These are phyloP conservation scores for Elaeis guineensis DNA, from an alignment of 176 grass and related monocot species.

Conservation along the genomic window DNA sequence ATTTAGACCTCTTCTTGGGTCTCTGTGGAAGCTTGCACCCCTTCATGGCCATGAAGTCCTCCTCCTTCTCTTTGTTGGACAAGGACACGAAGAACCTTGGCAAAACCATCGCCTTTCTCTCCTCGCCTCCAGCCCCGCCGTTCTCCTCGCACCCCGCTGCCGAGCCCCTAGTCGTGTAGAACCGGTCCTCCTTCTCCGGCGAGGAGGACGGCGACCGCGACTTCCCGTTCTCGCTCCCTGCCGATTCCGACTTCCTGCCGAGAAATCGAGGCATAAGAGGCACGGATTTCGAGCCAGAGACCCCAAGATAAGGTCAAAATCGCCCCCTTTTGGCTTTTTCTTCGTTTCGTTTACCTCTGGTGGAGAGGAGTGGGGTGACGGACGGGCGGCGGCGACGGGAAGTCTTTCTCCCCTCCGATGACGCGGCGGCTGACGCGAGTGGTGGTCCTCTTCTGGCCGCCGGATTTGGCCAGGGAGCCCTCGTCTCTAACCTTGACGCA, in stretches of 20 bases:
- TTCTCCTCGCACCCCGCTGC: slow-evolving; percentile 10
- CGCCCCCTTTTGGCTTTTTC: not conserved
- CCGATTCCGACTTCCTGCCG: slow-evolving; percentile 48
- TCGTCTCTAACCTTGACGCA: slow-evolving; percentile 8
- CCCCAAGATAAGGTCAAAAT: not conserved
- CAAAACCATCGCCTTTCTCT: slow-evolving; percentile 40
- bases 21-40: slow-evolving; percentile 97
- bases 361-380: slow-evolving; percentile 43
- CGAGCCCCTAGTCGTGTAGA: slow-evolving; percentile 84
- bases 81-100: slow-evolving; percentile 87
- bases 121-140: slow-evolving; percentile 29
- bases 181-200: slow-evolving; percentile 71
- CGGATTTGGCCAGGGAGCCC: not conserved
- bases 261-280: not conserved
- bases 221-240: slow-evolving; percentile 35
- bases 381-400: slow-evolving; percentile 24
- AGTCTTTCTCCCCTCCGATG: slow-evolving; percentile 26
- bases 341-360: slow-evolving; percentile 36
- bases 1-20: slow-evolving; percentile 96
- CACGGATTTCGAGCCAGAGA: not conserved
- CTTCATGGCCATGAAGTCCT: slow-evolving; percentile 98
- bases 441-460: not conserved
- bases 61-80: slow-evolving; percentile 99
- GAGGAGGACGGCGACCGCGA: slow-evolving; percentile 34
- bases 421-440: slow-evolving; percentile 16